These are phyloP conservation scores for Elaeis oleifera DNA, from an alignment of 202 grass and related monocot species.

Conservation along the genomic window DNA sequence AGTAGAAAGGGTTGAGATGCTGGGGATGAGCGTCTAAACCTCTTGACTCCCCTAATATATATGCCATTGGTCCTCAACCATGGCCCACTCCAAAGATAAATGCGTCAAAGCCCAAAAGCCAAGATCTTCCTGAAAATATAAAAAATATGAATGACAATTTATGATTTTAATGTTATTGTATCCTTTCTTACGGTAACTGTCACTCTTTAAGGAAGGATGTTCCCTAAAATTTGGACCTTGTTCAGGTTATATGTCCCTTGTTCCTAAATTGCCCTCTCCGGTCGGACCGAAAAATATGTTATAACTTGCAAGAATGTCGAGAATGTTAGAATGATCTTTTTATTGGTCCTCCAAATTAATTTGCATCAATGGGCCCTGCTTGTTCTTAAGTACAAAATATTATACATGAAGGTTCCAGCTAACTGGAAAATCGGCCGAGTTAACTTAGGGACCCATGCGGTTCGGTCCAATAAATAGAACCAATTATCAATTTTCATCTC, in stretches of 20 bases:
- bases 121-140: constrained; percentile 12
- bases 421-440: no score
- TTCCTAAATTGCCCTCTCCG: no score
- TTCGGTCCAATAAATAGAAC: no score
- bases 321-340: no score
- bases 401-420: no score
- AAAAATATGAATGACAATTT: constrained; percentile 21
- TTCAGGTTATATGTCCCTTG: constrained; percentile 8
- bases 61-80: constrained; percentile 15
- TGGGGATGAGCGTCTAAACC: constrained; percentile 24
- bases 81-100: constrained; percentile 25
- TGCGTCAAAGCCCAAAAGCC: constrained; percentile 31
- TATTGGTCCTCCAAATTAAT: no score
- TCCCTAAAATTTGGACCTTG: constrained; percentile 38
- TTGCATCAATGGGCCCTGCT: no score
- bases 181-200: constrained; percentile 19
- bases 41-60: constrained; percentile 39
- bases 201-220: constrained; percentile 70
- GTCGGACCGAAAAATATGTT: no score
- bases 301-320: no score
- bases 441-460: no score
- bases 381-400: no score
- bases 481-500: no score
- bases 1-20: constrained; percentile 21
- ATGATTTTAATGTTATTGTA: constrained; percentile 1